Conservation (phyloP, 495 filamentous ascomycete species). For the Daldinia grandis region DNA sequence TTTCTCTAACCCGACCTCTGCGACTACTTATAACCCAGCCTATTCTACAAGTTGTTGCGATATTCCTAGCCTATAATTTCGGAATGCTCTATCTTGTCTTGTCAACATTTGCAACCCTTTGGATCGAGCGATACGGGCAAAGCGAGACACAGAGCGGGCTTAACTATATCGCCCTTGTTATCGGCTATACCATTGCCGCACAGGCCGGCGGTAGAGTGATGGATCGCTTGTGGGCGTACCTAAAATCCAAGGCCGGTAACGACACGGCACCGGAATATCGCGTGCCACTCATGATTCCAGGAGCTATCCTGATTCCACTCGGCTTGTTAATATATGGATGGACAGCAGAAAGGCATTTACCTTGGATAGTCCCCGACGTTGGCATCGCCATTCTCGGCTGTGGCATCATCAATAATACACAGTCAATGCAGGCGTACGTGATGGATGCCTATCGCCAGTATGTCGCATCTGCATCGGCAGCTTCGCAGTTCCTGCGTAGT, state of each 20-base stretch:
- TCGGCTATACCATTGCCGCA: slow-evolving; percentile 60
- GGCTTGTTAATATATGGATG: slow-evolving; percentile 55
- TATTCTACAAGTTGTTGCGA: slow-evolving; percentile 54
- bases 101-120: slow-evolving; percentile 60
- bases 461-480: slow-evolving; percentile 73
- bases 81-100: slow-evolving; percentile 60
- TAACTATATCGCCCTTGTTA: slow-evolving; percentile 61
- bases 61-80: slow-evolving; percentile 54
- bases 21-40: slow-evolving; percentile 63
- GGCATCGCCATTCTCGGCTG: slow-evolving; percentile 34
- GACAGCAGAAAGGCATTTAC: slow-evolving; percentile 40
- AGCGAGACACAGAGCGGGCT: slow-evolving; percentile 48
- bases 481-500: slow-evolving; percentile 69
- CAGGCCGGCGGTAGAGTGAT: slow-evolving; percentile 46
- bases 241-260: slow-evolving; percentile 12
- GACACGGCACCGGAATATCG: slow-evolving; percentile 36
- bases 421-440: slow-evolving; percentile 59
- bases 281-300: slow-evolving; percentile 41
- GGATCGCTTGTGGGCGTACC: slow-evolving; percentile 46
- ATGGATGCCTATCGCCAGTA: slow-evolving; percentile 76
- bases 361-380: slow-evolving; percentile 56
- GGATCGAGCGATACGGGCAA: slow-evolving; percentile 49
- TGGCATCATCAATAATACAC: slow-evolving; percentile 20
- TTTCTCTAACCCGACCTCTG: slow-evolving; percentile 57
- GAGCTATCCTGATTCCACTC: slow-evolving; percentile 24